phyloP scores from a whole-genome alignment of 2,329 filamentous ascomycete species.

The Fusarium sororula region DNA sequence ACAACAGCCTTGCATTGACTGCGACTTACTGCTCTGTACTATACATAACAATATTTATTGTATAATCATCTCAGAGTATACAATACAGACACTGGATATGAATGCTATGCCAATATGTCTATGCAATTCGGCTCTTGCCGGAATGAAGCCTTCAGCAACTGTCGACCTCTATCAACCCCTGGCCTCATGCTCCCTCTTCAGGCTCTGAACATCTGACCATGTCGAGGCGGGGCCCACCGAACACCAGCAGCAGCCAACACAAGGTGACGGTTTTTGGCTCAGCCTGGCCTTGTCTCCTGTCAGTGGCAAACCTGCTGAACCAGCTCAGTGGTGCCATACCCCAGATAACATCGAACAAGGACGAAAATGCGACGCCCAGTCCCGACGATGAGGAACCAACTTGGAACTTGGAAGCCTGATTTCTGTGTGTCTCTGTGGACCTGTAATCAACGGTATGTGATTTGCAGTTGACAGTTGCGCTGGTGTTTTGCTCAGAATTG shows the following conservation, averaged over 20 bases:
- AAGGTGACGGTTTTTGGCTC: background rate
- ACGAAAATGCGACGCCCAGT: slow-evolving; percentile 19
- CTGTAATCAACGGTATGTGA: slow-evolving; percentile 5
- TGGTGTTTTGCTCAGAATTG: background rate
- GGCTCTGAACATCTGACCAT: slow-evolving; percentile 34
- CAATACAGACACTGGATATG: background rate
- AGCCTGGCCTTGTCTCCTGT: background rate
- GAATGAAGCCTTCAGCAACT: slow-evolving; percentile 2
- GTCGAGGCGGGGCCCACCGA: slow-evolving; percentile 30
- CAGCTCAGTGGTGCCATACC: slow-evolving; percentile 33
- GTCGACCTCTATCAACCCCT: slow-evolving; percentile 20
- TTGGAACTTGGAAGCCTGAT: background rate
- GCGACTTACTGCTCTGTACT: background rate
- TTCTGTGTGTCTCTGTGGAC: background rate
- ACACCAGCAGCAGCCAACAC: background rate
- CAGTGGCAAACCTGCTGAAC: slow-evolving; percentile 20
- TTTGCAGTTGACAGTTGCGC: background rate
- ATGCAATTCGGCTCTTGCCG: slow-evolving; percentile 25
- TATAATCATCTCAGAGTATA: background rate
- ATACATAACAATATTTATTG: background rate
- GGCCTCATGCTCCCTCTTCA: slow-evolving; percentile 31
- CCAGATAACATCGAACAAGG: slow-evolving; percentile 34
- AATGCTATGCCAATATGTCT: background rate
- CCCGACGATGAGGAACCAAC: slow-evolving; percentile 8
- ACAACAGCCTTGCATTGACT: background rate